phyloP scores from a whole-genome alignment of 2,329 filamentous ascomycete genomes.

The Rutstroemia sp. region DNA sequence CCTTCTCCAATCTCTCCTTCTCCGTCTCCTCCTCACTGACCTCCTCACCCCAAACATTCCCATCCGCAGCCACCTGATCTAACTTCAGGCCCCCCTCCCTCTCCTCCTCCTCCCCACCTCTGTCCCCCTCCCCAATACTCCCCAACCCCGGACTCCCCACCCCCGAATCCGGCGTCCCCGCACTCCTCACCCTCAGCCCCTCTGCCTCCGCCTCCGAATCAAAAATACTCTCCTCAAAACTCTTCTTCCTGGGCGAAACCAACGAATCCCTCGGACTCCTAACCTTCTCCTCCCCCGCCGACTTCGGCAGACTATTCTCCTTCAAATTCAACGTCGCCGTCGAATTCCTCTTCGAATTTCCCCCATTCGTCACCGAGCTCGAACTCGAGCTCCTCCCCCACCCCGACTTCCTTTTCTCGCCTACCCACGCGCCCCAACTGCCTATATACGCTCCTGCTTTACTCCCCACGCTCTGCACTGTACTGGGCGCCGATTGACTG shows the following conservation, averaged over 20 bases:
- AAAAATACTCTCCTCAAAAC: conserved; percentile 28
- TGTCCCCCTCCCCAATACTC: neutral
- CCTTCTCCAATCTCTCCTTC: neutral
- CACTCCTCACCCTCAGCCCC: neutral
- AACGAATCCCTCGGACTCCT: conserved; percentile 21
- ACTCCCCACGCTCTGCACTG: conserved; percentile 40
- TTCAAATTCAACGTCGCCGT: conserved; percentile 15
- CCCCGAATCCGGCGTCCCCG: neutral
- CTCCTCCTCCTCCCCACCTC: neutral
- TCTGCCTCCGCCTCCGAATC: conserved; percentile 22
- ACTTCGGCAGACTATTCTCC: conserved; percentile 9
- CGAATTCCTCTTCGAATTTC: conserved; percentile 21
- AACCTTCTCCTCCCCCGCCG: conserved; percentile 21
- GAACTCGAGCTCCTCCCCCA: conserved; percentile 50
- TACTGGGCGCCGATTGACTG: conserved; percentile 35
- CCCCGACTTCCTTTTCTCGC: conserved; percentile 60
- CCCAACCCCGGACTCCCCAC: neutral
- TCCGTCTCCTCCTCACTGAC: neutral
- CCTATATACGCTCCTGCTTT: conserved; percentile 59
- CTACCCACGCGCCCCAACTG: conserved; percentile 63
- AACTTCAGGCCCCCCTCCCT: neutral
- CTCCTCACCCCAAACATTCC: neutral
- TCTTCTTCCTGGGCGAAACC: conserved; percentile 14
- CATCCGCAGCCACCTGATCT: neutral
- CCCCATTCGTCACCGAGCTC: conserved; percentile 62